Conservation (phyloP, 2,329 filamentous ascomycete species). For the Xylaria sp. region DNA sequence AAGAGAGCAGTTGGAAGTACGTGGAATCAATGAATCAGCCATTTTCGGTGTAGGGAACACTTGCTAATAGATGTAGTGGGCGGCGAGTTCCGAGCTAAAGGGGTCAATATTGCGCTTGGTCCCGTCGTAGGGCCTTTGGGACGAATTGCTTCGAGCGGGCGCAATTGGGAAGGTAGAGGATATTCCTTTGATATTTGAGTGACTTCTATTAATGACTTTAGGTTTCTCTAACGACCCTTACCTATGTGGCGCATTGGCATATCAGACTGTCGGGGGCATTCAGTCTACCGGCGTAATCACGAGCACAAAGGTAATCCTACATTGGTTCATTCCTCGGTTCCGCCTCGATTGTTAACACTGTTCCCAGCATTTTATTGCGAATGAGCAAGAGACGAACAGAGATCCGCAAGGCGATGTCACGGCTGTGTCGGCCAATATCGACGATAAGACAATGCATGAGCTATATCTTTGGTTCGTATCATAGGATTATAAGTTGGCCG, state of each 20-base stretch:
- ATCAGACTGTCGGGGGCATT: constrained; percentile 72
- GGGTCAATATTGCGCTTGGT: constrained; percentile 81
- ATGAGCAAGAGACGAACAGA: constrained; percentile 81
- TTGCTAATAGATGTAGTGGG: constrained; percentile 63
- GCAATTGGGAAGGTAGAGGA: constrained; percentile 70
- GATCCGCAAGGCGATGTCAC: constrained; percentile 69
- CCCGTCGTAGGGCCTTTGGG: constrained; percentile 78
- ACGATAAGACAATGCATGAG: constrained; percentile 70
- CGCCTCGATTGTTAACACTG: background rate
- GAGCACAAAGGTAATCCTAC: constrained; percentile 58
- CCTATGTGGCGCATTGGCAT: constrained; percentile 60
- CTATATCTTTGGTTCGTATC: constrained; percentile 70
- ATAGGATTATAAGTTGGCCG: background rate
- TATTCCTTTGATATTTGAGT: background rate
- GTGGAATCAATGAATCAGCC: background rate
- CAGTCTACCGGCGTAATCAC: constrained; percentile 79
- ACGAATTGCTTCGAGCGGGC: constrained; percentile 68
- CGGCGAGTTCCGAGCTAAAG: constrained; percentile 78
- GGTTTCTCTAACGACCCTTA: constrained; percentile 67
- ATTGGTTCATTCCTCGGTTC: background rate
- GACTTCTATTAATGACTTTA: constrained; percentile 26
- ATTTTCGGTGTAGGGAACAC: background rate
- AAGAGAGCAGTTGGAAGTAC: constrained; percentile 71
- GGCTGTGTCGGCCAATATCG: constrained; percentile 65
- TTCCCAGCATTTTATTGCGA: constrained; percentile 68